phyloP scores from a whole-genome alignment of 768 basidiomycete species.

The Rhizopogon sp. region DNA sequence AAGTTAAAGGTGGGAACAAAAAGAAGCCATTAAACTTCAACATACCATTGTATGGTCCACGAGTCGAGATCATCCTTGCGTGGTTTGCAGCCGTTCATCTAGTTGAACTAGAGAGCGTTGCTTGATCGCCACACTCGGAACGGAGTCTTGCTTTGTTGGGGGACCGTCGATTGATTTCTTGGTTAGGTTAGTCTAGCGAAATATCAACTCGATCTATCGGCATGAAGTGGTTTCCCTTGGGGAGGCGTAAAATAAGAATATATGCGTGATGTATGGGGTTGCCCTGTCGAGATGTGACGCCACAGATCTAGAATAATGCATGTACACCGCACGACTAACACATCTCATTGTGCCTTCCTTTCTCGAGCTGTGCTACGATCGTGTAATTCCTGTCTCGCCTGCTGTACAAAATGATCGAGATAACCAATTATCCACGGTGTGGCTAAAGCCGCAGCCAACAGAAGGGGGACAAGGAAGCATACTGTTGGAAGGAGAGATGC shows the following conservation, averaged over 20 bases:
- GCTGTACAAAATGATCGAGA: constrained; percentile 15
- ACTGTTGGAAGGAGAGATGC: constrained; percentile 39
- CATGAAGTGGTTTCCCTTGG: not conserved
- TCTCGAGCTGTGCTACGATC: not conserved
- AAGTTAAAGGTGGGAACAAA: constrained; percentile 37
- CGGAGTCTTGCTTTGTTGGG: not conserved
- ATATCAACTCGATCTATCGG: not conserved
- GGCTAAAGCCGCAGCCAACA: constrained; percentile 16
- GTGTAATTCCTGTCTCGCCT: constrained; percentile 21
- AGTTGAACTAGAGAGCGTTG: constrained; percentile 55
- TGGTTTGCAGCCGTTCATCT: constrained; percentile 83
- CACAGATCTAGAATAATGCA: constrained; percentile 16
- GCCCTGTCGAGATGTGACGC: not conserved
- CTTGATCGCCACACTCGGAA: constrained; percentile 7
- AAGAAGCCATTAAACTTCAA: constrained; percentile 67
- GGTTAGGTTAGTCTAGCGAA: constrained; percentile 2
- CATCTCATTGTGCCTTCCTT: constrained; percentile 17
- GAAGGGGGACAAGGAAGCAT: constrained; percentile 22
- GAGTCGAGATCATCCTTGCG: constrained; percentile 80
- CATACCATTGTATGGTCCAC: constrained; percentile 80
- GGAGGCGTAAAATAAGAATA: not conserved
- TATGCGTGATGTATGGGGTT: not conserved
- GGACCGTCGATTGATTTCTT: constrained; percentile 3
- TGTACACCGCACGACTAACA: constrained; percentile 14
- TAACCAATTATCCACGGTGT: constrained; percentile 14